A percentile compares a stretch with the other conserved stretches of the same genome.
phyloP scores from a whole-genome alignment of 2,329 filamentous ascomycete genomes.

The Fusarium sarcochroum region DNA sequence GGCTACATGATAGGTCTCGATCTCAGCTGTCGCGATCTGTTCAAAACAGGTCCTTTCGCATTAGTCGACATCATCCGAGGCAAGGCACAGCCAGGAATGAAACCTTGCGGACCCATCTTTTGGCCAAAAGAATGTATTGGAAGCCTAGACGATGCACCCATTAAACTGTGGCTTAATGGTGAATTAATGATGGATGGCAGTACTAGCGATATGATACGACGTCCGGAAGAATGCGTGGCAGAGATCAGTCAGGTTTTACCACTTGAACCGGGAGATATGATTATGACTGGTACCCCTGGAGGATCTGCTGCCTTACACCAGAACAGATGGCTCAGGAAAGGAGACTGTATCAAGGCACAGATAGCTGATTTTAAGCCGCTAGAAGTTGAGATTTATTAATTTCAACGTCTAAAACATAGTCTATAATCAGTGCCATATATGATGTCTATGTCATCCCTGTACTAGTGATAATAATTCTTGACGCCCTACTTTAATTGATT shows the following conservation, averaged over 20 bases:
- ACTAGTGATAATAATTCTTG: too few relatives aligned
- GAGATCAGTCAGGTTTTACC: constrained; percentile 4
- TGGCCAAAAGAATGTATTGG: constrained; percentile 4
- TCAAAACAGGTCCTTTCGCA: not conserved
- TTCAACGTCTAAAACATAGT: too few relatives aligned
- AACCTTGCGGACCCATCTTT: not conserved
- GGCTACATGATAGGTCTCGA: not conserved
- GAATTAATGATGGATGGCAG: constrained; percentile 4
- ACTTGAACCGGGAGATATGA: constrained; percentile 9
- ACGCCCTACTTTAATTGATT: too few relatives aligned
- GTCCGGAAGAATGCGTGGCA: not conserved
- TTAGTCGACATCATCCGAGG: constrained; percentile 1
- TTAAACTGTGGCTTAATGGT: constrained; percentile 6
- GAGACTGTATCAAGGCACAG: not conserved
- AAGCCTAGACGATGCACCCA: not conserved
- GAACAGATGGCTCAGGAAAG: not conserved
- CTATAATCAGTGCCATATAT: too few relatives aligned
- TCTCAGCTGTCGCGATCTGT: not conserved
- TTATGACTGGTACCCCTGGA: not conserved
- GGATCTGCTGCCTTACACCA: not conserved
- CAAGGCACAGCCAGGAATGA: constrained; percentile 16
- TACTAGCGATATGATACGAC: not conserved
- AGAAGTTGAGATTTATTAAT: not conserved
- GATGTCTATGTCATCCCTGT: too few relatives aligned
- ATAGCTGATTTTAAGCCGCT: not conserved